These are phyloP conservation scores for Vinca minor DNA, from an alignment of 257 asterid genomes.

Conservation along the genomic window DNA sequence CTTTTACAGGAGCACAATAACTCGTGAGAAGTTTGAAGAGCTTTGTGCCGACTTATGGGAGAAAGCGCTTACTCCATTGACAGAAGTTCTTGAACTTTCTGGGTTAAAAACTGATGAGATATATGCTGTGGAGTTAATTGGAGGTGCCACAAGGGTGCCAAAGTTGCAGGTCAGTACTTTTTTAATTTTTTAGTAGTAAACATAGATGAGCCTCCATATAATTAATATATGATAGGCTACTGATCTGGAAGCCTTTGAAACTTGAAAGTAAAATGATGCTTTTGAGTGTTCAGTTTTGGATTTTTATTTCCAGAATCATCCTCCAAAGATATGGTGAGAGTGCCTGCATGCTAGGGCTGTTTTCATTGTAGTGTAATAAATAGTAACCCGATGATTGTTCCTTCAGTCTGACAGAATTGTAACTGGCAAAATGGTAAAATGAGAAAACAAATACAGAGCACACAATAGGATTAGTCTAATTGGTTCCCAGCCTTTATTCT, in stretches of 20 bases:
- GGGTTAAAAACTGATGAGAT: constrained; percentile 69
- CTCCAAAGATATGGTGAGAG: not conserved
- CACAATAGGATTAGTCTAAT: not conserved
- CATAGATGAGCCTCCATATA: not conserved
- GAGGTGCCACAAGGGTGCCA: constrained; percentile 99
- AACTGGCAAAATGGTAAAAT: not conserved
- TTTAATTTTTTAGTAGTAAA: not conserved
- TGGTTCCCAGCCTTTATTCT: not conserved
- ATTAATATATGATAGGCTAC: not conserved
- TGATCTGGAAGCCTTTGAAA: not conserved
- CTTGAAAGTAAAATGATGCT: not conserved
- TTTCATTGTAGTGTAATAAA: not conserved
- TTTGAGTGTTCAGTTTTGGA: not conserved
- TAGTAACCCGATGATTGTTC: not conserved
- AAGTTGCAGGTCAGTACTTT: constrained; percentile 69
- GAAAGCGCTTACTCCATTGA: constrained; percentile 70
- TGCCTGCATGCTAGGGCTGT: not conserved
- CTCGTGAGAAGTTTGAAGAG: constrained; percentile 95
- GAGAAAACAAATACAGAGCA: not conserved
- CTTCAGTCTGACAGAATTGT: not conserved
- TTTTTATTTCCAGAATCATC: not conserved
- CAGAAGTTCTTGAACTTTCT: constrained; percentile 66
- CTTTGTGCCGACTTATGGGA: constrained; percentile 88
- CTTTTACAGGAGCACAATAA: constrained; percentile 74
- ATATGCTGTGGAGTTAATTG: constrained; percentile 92